These are phyloP conservation scores for Podosphaera xanthii DNA, from an alignment of 2,329 filamentous ascomycete genomes.

Conservation along the genomic window DNA sequence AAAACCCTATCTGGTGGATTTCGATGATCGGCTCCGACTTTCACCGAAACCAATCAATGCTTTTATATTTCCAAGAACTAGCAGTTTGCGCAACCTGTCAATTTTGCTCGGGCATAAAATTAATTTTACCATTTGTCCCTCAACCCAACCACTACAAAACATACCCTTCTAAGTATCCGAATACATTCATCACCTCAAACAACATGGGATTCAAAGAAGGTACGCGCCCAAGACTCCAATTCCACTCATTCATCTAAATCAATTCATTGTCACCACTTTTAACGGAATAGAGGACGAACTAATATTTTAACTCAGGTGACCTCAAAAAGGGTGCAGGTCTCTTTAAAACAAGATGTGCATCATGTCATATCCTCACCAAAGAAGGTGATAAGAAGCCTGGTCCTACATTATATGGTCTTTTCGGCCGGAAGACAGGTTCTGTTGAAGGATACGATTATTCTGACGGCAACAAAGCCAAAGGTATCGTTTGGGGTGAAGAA, in stretches of 20 bases:
- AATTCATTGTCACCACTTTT: not conserved
- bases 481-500: constrained; percentile 65
- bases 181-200: constrained; percentile 7
- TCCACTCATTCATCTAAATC: not conserved
- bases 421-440: constrained; percentile 82
- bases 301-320: constrained; percentile 41
- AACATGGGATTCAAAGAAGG: constrained; percentile 20
- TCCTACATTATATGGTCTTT: constrained; percentile 89
- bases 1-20: not conserved
- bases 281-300: constrained; percentile 9
- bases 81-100: not conserved
- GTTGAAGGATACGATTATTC: constrained; percentile 92
- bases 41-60: not conserved
- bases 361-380: constrained; percentile 91
- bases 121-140: no score
- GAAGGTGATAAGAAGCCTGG: constrained; percentile 95
- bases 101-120: no score
- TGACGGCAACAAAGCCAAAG: constrained; percentile 98
- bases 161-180: no score
- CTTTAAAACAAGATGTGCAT: constrained; percentile 96
- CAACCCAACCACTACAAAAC: no score
- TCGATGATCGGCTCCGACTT: not conserved
- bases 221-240: constrained; percentile 9
- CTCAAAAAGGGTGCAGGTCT: constrained; percentile 90
- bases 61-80: not conserved